Base-by-base conservation (phyloP, 2,329 filamentous ascomycete genomes). In the Pseudogymnoascus sp. region DNA sequence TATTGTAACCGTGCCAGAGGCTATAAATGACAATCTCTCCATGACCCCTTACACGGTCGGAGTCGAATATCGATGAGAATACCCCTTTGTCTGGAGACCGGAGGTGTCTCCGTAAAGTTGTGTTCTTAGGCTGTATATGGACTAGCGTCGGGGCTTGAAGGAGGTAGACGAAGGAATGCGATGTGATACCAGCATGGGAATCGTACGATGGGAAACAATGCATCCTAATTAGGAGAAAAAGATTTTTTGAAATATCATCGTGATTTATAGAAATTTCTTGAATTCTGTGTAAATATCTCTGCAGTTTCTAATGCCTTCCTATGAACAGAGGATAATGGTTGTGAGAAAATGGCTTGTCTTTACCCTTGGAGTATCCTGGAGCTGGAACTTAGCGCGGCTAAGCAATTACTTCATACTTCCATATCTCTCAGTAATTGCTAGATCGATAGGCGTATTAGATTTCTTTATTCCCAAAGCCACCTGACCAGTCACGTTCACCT, bases 131-230 rank as follows among this genome's bases (percentile, higher is more conserved):
- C 48, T 33, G 5, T 33, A 55, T 55, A 21, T 33, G 15, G 48
- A 55, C 48, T 55, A 55, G 48, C 48, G 48, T 33, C 48, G 48
- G 48, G 48, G 27, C 48, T 33, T 55, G 48, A 13, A 29, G 25
- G 42, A 31, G 5, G 29, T 33, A 55, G 48, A 33, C 29, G 29
- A 55, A 55, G 13, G 9, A n/a, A 55, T 55, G 48, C 5, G n/a
- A 55, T 55, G 48, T 55, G 27, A 33, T 12, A 33, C n/a, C 12
- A 17, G 21, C 5, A 55, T 55, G 48, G 48, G 29, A 55, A 55
- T 55, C 48, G 21, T 21, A 33, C 48, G 48, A 55, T 55, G 29
- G 48, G 44, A 33, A 55, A 33, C 27, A 51, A 13, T 17, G 4
- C 29, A 10, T 55, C 29, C 17, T 13, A 6, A 12, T 35, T 55